These are phyloP conservation scores for Puccinia triticina DNA, from an alignment of 1,284 basidiomycete genomes.

Conservation along the genomic window DNA sequence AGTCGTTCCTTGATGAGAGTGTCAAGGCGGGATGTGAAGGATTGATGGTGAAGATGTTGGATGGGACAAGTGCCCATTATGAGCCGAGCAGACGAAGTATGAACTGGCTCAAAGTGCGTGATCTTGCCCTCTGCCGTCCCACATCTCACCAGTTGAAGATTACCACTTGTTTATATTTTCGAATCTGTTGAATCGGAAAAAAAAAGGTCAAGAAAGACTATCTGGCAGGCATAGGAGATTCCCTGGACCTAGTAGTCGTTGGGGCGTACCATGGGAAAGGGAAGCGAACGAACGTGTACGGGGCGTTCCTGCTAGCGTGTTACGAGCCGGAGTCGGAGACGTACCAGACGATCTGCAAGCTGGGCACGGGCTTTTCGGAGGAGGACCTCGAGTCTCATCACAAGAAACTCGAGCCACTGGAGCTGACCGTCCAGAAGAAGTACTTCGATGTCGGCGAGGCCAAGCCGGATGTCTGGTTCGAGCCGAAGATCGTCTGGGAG, in stretches of 20 bases:
- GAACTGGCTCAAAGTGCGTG: conserved; percentile 91
- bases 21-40: conserved; percentile 98
- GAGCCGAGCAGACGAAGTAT: conserved; percentile 91
- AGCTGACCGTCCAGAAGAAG: conserved; percentile 64
- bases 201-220: conserved; percentile 97
- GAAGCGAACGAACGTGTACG: conserved; percentile 94
- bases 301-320: conserved; percentile 91
- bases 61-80: conserved; percentile 85
- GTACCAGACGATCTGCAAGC: conserved; percentile 96
- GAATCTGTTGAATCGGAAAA: no score
- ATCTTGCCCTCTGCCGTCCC: not conserved
- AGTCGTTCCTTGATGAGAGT: conserved; percentile 89
- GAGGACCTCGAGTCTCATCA: conserved; percentile 82
- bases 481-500: conserved; percentile 79
- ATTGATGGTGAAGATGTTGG: conserved; percentile 98
- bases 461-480: conserved; percentile 57
- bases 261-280: conserved; percentile 97
- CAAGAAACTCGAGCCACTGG: conserved; percentile 77
- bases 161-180: no score
- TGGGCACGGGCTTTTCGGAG: conserved; percentile 97
- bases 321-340: conserved; percentile 88
- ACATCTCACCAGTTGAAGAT: not conserved
- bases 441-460: conserved; percentile 55
- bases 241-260: conserved; percentile 92
- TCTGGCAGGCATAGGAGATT: conserved; percentile 94